phyloP scores from a whole-genome alignment of 495 filamentous ascomycete species.

The Penicillium coffeae region DNA sequence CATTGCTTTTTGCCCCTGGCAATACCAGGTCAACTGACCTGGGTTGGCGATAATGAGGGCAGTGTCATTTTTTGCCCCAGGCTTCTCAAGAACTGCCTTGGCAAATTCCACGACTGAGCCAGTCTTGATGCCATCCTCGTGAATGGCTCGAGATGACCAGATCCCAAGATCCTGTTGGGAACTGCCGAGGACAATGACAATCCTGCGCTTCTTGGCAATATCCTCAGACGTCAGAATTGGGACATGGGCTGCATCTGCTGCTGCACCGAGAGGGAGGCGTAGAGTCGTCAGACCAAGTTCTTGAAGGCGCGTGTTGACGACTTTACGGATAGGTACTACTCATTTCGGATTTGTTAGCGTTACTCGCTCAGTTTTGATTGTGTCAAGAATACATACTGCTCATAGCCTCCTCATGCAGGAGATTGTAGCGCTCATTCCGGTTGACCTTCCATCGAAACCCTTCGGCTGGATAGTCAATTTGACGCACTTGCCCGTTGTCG shows the following conservation, averaged over 20 bases:
- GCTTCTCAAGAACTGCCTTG: constrained; percentile 38
- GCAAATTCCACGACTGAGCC: constrained; percentile 65
- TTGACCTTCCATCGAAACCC: constrained; percentile 71
- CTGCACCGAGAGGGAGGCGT: constrained; percentile 54
- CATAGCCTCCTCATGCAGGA: constrained; percentile 63
- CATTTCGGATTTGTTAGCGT: too few relatives aligned
- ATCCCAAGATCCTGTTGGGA: constrained; percentile 67
- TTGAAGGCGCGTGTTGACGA: constrained; percentile 58
- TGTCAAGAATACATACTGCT: constrained; percentile 45
- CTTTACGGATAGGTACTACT: constrained; percentile 39
- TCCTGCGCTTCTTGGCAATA: constrained; percentile 53
- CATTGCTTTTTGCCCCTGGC: constrained; percentile 51
- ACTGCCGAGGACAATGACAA: constrained; percentile 75
- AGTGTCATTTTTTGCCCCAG: constrained; percentile 3
- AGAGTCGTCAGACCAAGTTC: constrained; percentile 49
- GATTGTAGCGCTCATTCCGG: constrained; percentile 68
- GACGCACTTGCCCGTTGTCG: constrained; percentile 65
- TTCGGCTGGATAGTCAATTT: constrained; percentile 57
- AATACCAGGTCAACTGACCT: constrained; percentile 68
- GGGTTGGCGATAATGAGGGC: constrained; percentile 67
- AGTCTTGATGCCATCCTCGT: constrained; percentile 55
- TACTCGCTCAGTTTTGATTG: constrained; percentile 57
- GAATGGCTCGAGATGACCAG: constrained; percentile 63
- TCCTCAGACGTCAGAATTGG: constrained; percentile 62
- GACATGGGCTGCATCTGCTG: constrained; percentile 51